A percentile compares a stretch with the other conserved stretches of the same genome.
Conservation (phyloP, 768 basidiomycete genomes). For the Rhodosporidiobolus sp. region DNA sequence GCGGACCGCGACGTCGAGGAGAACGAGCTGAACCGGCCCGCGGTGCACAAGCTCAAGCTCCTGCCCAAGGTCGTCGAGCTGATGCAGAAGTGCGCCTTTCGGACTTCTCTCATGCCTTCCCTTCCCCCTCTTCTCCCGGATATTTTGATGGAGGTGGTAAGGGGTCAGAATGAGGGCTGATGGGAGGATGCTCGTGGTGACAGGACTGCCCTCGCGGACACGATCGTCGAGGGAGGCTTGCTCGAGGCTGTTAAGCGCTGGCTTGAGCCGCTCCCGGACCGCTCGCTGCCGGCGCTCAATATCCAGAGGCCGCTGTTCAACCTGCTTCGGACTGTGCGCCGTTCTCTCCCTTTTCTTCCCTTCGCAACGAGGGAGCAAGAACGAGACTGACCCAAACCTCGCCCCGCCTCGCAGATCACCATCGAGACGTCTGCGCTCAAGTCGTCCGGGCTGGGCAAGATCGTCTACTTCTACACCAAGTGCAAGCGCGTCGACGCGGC, state of each 20-base stretch:
- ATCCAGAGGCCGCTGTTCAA: slow-evolving; percentile 90
- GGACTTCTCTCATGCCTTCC: background rate
- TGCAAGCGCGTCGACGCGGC: slow-evolving; percentile 81
- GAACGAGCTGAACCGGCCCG: slow-evolving; percentile 75
- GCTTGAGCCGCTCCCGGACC: slow-evolving; percentile 91
- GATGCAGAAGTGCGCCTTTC: slow-evolving; percentile 81
- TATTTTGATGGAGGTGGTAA: background rate
- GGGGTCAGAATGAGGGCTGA: no score
- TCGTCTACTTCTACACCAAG: slow-evolving; percentile 93
- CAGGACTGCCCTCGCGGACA: slow-evolving; percentile 79
- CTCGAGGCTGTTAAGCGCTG: slow-evolving; percentile 82
- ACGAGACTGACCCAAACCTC: no score
- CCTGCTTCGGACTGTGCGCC: slow-evolving; percentile 61
- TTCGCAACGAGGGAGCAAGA: background rate
- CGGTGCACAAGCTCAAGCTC: slow-evolving; percentile 74
- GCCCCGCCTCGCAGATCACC: slow-evolving; percentile 60
- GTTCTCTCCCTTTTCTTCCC: background rate
- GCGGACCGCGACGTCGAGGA: slow-evolving; percentile 78
- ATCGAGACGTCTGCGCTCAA: slow-evolving; percentile 88
- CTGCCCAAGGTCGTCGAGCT: slow-evolving; percentile 88
- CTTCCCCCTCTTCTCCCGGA: slow-evolving; percentile 13
- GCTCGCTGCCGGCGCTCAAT: slow-evolving; percentile 87
- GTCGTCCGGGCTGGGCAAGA: slow-evolving; percentile 80
- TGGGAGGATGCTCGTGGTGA: background rate
- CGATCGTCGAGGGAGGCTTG: slow-evolving; percentile 92